Evolutionary conservation across 1,284 basidiomycete genomes (phyloP).

Genomic region (Puccinia horiana): DNA sequence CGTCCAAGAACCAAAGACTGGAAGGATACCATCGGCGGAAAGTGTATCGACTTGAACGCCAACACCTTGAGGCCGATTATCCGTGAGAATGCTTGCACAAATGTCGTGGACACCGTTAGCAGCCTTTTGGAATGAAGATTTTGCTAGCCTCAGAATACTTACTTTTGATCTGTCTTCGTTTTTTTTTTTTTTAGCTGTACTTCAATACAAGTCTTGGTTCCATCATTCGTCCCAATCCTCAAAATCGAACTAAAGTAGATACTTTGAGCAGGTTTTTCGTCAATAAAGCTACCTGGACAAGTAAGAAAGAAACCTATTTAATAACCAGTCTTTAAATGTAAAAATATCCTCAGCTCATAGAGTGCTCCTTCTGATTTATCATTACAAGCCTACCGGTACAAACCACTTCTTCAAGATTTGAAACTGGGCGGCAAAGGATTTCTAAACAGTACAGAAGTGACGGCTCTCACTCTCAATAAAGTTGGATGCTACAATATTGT

Average conservation of each 20-base stretch:
- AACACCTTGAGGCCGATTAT: conserved; percentile 31
- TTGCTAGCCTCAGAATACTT: no score
- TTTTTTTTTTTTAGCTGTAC: conserved; percentile 22
- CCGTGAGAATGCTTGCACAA: conserved; percentile 29
- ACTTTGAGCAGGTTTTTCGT: conserved; percentile 48
- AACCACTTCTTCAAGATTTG: conserved; percentile 39
- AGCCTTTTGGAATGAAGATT: no score
- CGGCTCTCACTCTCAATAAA: conserved; percentile 43
- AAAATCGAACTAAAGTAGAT: conserved; percentile 38
- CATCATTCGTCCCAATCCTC: conserved; percentile 27
- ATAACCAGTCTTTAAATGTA: neutral
- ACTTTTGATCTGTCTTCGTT: neutral
- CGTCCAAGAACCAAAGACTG: conserved; percentile 35
- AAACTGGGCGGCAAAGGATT: conserved; percentile 31
- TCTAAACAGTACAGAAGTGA: conserved; percentile 37
- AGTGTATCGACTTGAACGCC: conserved; percentile 42
- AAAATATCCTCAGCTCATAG: neutral
- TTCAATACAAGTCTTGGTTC: conserved; percentile 49
- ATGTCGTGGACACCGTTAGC: conserved; percentile 30
- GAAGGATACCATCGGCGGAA: conserved; percentile 42
- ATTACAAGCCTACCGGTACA: conserved; percentile 31
- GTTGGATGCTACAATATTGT: conserved; percentile 48
- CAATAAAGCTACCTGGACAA: conserved; percentile 48
- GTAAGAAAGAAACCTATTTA: conserved; percentile 18
- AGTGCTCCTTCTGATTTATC: neutral